These are phyloP conservation scores for Lachnellula hyalina DNA, from an alignment of 2,329 filamentous ascomycete genomes.

Conservation along the genomic window DNA sequence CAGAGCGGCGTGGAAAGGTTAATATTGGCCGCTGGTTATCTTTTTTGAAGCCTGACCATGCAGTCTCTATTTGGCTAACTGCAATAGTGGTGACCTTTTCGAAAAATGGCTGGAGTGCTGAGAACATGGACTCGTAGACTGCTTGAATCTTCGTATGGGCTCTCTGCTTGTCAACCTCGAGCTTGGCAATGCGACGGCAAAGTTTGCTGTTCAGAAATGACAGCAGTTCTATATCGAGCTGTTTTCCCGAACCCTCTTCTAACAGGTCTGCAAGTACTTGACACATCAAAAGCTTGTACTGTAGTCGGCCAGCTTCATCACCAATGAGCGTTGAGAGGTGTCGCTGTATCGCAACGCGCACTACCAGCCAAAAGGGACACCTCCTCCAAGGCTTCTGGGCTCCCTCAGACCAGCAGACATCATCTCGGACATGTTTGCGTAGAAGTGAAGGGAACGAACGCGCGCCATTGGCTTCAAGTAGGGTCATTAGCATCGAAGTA, in stretches of 20 bases:
- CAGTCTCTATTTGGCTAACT: constrained; percentile 26
- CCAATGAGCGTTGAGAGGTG: constrained; percentile 40
- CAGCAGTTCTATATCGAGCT: constrained; percentile 33
- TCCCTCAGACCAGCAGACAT: constrained; percentile 45
- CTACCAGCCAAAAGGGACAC: constrained; percentile 53
- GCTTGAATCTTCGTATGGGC: neutral
- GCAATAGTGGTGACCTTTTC: constrained; percentile 26
- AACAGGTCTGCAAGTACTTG: constrained; percentile 43
- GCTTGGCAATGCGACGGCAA: constrained; percentile 51
- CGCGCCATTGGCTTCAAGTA: constrained; percentile 51
- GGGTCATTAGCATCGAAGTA: constrained; percentile 52
- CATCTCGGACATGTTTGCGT: constrained; percentile 56
- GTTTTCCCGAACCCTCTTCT: constrained; percentile 28
- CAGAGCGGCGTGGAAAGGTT: constrained; percentile 36
- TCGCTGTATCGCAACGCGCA: constrained; percentile 53
- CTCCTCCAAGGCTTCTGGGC: constrained; percentile 55
- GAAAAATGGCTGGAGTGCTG: constrained; percentile 25
- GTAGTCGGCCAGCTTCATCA: constrained; percentile 37
- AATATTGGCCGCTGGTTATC: constrained; percentile 35
- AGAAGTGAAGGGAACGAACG: constrained; percentile 35
- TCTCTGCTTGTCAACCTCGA: constrained; percentile 39
- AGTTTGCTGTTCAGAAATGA: constrained; percentile 46
- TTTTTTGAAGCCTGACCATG: constrained; percentile 39
- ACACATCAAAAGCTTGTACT: constrained; percentile 55
- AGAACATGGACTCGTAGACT: constrained; percentile 30